Percentiles rank a stretch among this genome's conserved stretches.
Conservation (phyloP, 352 stramenopile species). For the Phytophthora sansomeana region DNA sequence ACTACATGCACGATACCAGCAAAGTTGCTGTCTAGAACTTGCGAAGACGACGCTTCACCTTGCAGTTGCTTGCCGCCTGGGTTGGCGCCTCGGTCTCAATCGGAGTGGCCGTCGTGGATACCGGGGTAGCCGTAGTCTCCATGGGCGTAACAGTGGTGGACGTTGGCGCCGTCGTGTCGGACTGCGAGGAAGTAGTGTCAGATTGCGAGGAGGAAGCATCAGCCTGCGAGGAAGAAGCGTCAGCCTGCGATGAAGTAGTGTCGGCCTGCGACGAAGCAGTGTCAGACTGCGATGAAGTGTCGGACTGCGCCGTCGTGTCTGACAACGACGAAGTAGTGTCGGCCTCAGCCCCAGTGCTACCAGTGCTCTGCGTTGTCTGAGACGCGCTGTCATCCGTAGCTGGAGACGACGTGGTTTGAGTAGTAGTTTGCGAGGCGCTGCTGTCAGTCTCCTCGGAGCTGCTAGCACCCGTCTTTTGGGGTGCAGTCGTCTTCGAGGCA, state of each 20-base stretch:
- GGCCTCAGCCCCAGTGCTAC: background rate
- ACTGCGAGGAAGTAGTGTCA: constrained; percentile 1
- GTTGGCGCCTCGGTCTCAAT: constrained; percentile 10
- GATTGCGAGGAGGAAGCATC: no score
- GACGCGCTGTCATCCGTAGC: constrained; percentile 12
- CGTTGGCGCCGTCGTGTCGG: constrained; percentile 7
- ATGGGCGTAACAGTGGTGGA: background rate
- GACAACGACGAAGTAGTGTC: constrained; percentile 7
- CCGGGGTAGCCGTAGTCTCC: constrained; percentile 17
- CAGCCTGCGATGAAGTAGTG: background rate
- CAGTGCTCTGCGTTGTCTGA: background rate
- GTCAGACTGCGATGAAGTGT: no score
- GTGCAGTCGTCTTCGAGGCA: constrained; percentile 14
- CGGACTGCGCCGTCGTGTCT: no score
- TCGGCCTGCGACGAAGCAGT: no score
- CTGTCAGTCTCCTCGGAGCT: constrained; percentile 17
- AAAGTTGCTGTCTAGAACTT: constrained; percentile 24
- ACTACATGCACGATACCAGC: constrained; percentile 21
- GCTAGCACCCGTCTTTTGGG: constrained; percentile 7
- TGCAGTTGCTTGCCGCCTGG: constrained; percentile 33
- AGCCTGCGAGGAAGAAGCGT: constrained; percentile 6
- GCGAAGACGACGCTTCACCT: constrained; percentile 33
- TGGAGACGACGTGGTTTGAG: background rate
- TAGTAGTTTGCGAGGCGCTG: background rate
- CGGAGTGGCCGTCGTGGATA: constrained; percentile 2